Evolutionary conservation across 805 yeast species (phyloP), one percentile per base, ranked within the genome.

Genomic region (Suhomyces sp.): DNA sequence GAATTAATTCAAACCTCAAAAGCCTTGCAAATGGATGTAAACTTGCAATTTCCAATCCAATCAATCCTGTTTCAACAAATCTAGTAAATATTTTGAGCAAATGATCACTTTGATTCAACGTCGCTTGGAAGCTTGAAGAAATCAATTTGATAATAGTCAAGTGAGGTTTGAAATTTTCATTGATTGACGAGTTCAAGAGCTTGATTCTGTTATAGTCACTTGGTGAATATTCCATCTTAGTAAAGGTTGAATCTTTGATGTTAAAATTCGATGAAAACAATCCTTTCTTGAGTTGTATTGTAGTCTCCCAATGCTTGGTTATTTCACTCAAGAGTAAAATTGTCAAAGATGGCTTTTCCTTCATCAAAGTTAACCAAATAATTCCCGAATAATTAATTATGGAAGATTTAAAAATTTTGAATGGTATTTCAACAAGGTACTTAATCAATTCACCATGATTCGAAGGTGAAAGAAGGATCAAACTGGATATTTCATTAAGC

Each of bases 171-270:
- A 76, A 63, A 11, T 31, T 31, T 14, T 31, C 33, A n/a, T 17
- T 23, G 5, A 22, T 17, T 4, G 68, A 56, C 33, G 69, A 63
- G 4, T 73, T 68, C 1, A 81, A 78, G 2, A 55, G 44, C 2
- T 60, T 56, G 0, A 87, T 79, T 21, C 65, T 60, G 40, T 73
- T 76, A 35, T 75, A 74, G 59, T 83, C 81, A 29, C 95, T 80
- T 8, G 98, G 97, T 1, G 88, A 65, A 50, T 93, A 93, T 44
- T 86, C 93, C 98, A 93, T 93, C 33, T 69, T 72, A 44, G 76
- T 63, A 56, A 69, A 81, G 36, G 81, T 85, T 16, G 91, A 81
- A 36, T 70, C 64, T 1, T 48, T 51, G 5, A 77, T 54, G 54
- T 88, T 95, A 44, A 63, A 61, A 5, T 59, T 48, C 4, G 64